These are phyloP conservation scores for Excoecaria cochinchinensis DNA, from an alignment of 345 rosid species.

Conservation along the genomic window DNA sequence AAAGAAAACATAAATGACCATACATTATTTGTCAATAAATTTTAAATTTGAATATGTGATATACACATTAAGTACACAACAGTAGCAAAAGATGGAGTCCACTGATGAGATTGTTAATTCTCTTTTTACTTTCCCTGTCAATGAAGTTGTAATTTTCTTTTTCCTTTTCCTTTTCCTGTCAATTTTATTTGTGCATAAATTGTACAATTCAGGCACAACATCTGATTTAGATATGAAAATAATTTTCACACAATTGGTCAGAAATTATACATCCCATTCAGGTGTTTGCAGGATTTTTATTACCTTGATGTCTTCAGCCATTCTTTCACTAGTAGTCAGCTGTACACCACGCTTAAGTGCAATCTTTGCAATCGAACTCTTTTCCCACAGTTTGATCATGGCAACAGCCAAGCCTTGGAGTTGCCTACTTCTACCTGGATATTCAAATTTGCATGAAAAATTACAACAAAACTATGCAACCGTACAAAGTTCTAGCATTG, in stretches of 20 bases:
- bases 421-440: constrained; percentile 82
- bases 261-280: neutral
- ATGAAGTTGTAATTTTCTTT: too few species aligned
- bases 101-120: neutral
- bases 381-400: constrained; percentile 78
- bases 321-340: constrained; percentile 90
- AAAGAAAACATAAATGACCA: neutral
- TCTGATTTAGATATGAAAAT: neutral
- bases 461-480: constrained; percentile 7
- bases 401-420: constrained; percentile 92
- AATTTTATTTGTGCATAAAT: neutral
- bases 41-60: neutral
- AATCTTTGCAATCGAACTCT: constrained; percentile 76
- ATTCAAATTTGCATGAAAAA: constrained; percentile 21
- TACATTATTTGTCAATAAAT: neutral
- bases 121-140: neutral
- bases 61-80: neutral
- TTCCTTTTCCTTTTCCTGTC: neutral
- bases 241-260: neutral
- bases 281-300: constrained; percentile 7
- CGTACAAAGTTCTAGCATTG: neutral
- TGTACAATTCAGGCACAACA: neutral
- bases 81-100: neutral
- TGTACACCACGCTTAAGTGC: constrained; percentile 93
- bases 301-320: constrained; percentile 98